Conservation (phyloP, 208 protist genomes). For the Trypanosoma rangeli region DNA sequence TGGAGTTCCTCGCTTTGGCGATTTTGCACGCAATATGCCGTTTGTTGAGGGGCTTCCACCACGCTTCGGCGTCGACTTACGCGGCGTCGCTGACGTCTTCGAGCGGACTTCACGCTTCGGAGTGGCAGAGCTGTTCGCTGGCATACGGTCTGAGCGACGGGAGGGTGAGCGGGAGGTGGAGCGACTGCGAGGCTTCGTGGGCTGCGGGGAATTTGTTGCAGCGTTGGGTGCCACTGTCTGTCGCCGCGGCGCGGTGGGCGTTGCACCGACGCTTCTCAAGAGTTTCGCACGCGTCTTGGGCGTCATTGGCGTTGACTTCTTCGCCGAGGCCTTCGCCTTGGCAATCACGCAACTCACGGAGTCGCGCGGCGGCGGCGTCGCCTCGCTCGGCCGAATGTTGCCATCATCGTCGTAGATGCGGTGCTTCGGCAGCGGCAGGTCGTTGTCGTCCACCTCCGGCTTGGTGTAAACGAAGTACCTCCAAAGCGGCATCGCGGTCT, state of each 20-base stretch:
- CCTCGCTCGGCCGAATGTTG: conserved; percentile 37
- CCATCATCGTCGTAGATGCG: conserved; percentile 84
- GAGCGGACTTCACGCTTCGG: conserved; percentile 22
- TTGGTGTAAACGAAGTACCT: conserved; percentile 63
- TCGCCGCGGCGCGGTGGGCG: conserved; percentile 14
- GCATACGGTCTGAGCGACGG: not conserved
- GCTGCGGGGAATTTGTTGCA: conserved; percentile 1
- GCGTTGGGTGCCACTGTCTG: not conserved
- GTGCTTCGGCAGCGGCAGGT: conserved; percentile 80
- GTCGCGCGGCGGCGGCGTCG: not conserved
- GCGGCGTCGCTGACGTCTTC: conserved; percentile 5
- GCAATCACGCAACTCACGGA: conserved; percentile 4
- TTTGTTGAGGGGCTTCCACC: not conserved
- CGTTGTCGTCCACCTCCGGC: conserved; percentile 79
- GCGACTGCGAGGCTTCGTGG: conserved; percentile 1
- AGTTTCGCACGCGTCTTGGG: conserved; percentile 30
- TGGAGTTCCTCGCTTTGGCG: not conserved
- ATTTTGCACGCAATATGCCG: not conserved
- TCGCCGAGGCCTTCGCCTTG: conserved; percentile 21
- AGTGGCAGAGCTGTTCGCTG: not conserved
- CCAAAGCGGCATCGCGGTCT: conserved; percentile 67
- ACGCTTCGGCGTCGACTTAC: conserved; percentile 6
- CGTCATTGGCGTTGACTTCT: conserved; percentile 25
- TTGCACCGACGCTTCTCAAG: conserved; percentile 15
- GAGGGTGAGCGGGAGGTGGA: not conserved